Conservation (phyloP, 176 grass and related monocot genomes). For the Neostapfia colusana region DNA sequence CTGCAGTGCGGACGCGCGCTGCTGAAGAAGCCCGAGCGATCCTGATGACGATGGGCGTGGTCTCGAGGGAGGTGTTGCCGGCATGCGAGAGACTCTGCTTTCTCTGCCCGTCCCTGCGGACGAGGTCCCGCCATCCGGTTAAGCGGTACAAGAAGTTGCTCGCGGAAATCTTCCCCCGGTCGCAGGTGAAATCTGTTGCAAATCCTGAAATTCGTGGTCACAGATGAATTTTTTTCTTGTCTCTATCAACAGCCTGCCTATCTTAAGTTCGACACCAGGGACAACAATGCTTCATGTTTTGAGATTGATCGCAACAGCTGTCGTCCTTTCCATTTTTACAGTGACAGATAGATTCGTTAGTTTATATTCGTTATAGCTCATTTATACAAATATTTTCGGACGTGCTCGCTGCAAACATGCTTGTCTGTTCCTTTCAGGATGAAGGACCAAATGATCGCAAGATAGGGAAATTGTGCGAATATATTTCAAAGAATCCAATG, state of each 20-base stretch:
- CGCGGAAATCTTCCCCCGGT: slow-evolving; percentile 74
- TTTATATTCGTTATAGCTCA: not conserved
- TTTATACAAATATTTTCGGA: not conserved
- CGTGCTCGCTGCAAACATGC: not conserved
- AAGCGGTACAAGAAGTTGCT: slow-evolving; percentile 91
- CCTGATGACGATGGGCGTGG: slow-evolving; percentile 58
- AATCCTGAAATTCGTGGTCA: not conserved
- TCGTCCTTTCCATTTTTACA: not conserved
- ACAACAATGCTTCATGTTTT: not conserved
- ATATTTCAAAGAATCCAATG: slow-evolving; percentile 85
- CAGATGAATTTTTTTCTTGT: slow-evolving; percentile 6
- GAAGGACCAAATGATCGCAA: slow-evolving; percentile 89
- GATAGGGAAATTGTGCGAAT: slow-evolving; percentile 94
- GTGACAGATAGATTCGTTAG: not conserved
- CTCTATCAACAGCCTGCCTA: not conserved
- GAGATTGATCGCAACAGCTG: not conserved
- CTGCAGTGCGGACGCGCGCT: slow-evolving; percentile 1
- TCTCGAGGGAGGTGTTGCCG: slow-evolving; percentile 60
- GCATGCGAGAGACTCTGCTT: slow-evolving; percentile 77
- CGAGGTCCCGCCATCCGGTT: slow-evolving; percentile 80
- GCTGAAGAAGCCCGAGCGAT: slow-evolving; percentile 27
- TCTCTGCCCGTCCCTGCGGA: slow-evolving; percentile 70
- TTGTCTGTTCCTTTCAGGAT: slow-evolving; percentile 53
- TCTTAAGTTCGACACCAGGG: not conserved
- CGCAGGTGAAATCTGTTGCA: slow-evolving; percentile 47